Base-by-base conservation (phyloP, 1,284 basidiomycete species). In the Coniophora puteana region DNA sequence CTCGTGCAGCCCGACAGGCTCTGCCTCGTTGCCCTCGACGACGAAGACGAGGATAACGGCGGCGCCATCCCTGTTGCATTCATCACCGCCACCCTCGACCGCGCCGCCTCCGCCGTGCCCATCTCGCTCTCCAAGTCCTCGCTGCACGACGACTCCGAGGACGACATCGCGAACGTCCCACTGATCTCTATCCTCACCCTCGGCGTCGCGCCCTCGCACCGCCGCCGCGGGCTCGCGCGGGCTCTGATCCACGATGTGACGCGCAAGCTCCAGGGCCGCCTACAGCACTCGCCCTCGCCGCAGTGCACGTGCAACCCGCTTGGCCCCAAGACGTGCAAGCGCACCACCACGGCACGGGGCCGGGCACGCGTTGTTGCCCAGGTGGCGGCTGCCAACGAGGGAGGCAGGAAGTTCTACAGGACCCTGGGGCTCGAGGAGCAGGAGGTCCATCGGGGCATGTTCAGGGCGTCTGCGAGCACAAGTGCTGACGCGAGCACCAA, bases 171-270 rank as follows among this genome's bases (percentile, higher is more conserved):
- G 47, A 41, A 40, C 41, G 25, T 16, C 20, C 38, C 18, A 29
- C 34, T 22, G n/a, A 14, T 27, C 40, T 45, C 51, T 50, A 50
- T 80, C 52, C 72, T 80, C 42, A 78, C 78, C 8, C 69, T 80
- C 0, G 78, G 77, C n/a, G 74, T 80, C 14, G 56, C 69, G 13
- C 72, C 76, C 5, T 46, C 59, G 1, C 71, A 67, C 52, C 76
- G 64, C 43, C 62, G 73, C 12, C 59, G 49, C 32, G 73, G 74
- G 12, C 60, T 80, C 27, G 78, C 73, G 5, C 67, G 67, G n/a
- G 63, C 61, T 4, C 71, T 80, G 23, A 59, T 80, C 16, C 59
- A 57, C 39, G 56, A 59, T 30, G 64, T 70, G 16, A 53, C 62
- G 8, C 56, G 49, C 13, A n/a, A n/a, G n/a, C n/a, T n/a, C n/a